Evolutionary conservation across 192 early-diverging fungal genomes (phyloP).

Genomic region (Geosiphon pyriformis): DNA sequence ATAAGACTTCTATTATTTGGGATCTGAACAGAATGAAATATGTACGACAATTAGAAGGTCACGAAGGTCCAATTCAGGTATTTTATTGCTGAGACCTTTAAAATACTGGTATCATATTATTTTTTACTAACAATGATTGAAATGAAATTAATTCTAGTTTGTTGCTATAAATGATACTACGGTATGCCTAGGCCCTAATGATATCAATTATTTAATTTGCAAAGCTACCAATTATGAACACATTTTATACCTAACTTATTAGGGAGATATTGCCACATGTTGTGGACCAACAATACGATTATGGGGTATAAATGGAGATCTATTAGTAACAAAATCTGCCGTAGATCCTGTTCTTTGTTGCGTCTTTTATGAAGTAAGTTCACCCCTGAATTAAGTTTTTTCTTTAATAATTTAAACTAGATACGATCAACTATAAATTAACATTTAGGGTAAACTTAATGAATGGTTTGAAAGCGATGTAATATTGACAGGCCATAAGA

Average conservation of each 20-base stretch:
- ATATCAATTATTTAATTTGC: background rate
- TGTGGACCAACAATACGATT: conserved; percentile 50
- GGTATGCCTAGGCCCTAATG: no score
- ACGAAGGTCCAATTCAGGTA: conserved; percentile 46
- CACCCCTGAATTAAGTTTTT: no score
- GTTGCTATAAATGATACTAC: conserved; percentile 55
- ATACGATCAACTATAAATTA: background rate
- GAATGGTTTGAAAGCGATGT: conserved; percentile 46
- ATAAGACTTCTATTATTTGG: conserved; percentile 59
- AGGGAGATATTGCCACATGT: conserved; percentile 62
- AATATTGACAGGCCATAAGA: conserved; percentile 54
- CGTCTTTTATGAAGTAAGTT: conserved; percentile 44
- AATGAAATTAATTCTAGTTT: conserved; percentile 15
- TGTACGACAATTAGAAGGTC: conserved; percentile 49
- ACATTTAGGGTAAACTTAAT: conserved; percentile 31
- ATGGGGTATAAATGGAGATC: conserved; percentile 61
- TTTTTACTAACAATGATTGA: background rate
- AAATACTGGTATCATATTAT: background rate
- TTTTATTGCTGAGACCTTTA: background rate
- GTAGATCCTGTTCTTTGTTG: conserved; percentile 50
- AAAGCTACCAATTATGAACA: background rate
- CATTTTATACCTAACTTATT: background rate
- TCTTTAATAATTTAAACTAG: no score
- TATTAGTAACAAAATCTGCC: conserved; percentile 47
- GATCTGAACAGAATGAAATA: conserved; percentile 60